Percentiles rank a stretch among this genome's conserved stretches.
Evolutionary conservation across 176 grass and related monocot genomes (phyloP).

Genomic region (Carex kokanica): DNA sequence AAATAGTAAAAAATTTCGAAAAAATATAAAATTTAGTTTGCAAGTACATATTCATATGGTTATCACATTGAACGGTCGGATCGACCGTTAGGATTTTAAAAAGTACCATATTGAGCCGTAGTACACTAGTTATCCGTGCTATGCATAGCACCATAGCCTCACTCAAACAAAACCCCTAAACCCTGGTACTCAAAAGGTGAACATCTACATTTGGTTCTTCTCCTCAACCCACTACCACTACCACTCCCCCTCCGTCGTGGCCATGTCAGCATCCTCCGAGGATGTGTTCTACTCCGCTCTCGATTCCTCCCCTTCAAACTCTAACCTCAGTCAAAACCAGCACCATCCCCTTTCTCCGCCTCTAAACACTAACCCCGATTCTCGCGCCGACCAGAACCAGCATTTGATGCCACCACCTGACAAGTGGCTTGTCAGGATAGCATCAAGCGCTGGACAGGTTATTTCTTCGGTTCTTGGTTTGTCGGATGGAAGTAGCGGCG

Average conservation of each 20-base stretch:
- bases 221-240: background rate
- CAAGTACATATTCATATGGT: too few relatives aligned
- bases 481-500: background rate
- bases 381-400: background rate
- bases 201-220: too few relatives aligned
- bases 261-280: constrained; percentile 13
- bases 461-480: background rate
- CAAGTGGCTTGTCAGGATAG: background rate
- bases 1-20: too few relatives aligned
- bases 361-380: background rate
- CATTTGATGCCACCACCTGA: background rate
- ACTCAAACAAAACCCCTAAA: too few relatives aligned
- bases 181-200: too few relatives aligned
- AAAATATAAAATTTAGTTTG: too few relatives aligned
- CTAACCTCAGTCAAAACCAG: background rate
- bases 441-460: background rate
- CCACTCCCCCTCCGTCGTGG: background rate
- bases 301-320: background rate
- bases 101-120: too few relatives aligned
- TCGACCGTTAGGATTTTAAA: too few relatives aligned
- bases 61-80: too few relatives aligned
- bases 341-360: background rate
- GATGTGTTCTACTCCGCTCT: background rate
- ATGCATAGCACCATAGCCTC: too few relatives aligned
- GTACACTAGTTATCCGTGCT: too few relatives aligned